These are phyloP conservation scores for Diaporthe caulivora DNA, from an alignment of 2,329 filamentous ascomycete species.

Conservation along the genomic window DNA sequence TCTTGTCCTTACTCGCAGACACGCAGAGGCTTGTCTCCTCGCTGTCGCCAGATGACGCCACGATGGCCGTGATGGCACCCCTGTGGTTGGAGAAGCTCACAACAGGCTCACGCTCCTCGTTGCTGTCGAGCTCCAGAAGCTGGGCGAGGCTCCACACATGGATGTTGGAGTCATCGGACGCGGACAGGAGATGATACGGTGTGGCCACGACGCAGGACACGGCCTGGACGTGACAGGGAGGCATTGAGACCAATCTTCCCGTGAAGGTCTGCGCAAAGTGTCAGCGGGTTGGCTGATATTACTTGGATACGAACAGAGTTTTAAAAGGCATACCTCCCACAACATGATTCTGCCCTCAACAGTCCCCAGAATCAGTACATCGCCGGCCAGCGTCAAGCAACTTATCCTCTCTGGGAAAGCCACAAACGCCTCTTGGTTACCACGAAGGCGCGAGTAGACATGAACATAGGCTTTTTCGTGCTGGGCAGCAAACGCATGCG, in stretches of 20 bases:
- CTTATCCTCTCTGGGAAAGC: constrained; percentile 90
- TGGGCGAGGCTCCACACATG: constrained; percentile 89
- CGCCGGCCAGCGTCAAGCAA: constrained; percentile 78
- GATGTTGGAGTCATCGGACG: constrained; percentile 87
- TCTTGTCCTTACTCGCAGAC: constrained; percentile 87
- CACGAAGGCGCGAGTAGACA: constrained; percentile 86
- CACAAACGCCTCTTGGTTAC: constrained; percentile 88
- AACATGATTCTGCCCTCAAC: constrained; percentile 86
- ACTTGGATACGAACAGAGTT: too few relatives aligned
- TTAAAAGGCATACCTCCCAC: constrained; percentile 81
- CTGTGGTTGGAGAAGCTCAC: constrained; percentile 84
- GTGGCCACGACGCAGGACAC: constrained; percentile 82
- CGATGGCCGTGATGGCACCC: constrained; percentile 76
- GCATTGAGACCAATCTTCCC: constrained; percentile 81
- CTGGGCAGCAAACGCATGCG: constrained; percentile 93
- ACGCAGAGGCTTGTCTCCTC: constrained; percentile 83
- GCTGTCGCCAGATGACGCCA: constrained; percentile 74
- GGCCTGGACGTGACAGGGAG: constrained; percentile 82
- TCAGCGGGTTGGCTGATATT: not conserved
- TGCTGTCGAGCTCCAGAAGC: constrained; percentile 72
- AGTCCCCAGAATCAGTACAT: constrained; percentile 84
- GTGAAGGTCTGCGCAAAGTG: constrained; percentile 71
- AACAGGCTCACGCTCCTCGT: constrained; percentile 75
- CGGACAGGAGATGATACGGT: constrained; percentile 80
- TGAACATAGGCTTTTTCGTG: constrained; percentile 92